phyloP scores from a whole-genome alignment of 805 yeast species.

The Diddensiella santjacobensis region DNA sequence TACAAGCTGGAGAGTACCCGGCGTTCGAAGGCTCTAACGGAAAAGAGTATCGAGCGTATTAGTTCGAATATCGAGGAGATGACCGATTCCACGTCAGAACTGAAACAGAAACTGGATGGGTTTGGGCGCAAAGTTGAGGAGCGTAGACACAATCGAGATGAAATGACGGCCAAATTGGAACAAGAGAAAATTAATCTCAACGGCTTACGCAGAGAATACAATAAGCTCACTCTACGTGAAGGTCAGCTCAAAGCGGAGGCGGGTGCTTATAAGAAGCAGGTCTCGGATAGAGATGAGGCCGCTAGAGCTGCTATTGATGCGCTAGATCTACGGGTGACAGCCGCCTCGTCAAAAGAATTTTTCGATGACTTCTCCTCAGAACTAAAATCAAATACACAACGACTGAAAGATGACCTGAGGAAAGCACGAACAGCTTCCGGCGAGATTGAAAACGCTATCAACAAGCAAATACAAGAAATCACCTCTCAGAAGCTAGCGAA shows the following conservation, averaged over 20 bases:
- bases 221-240: conserved; percentile 42
- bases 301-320: conserved; percentile 2
- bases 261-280: conserved; percentile 18
- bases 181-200: conserved; percentile 27
- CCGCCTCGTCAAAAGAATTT: conserved; percentile 2
- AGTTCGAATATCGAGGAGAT: conserved; percentile 43
- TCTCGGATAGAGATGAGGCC: conserved; percentile 16
- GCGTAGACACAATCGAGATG: conserved; percentile 2
- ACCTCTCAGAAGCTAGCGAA: conserved; percentile 25
- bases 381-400: background rate
- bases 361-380: background rate
- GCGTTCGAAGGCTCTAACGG: conserved; percentile 43
- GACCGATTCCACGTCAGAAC: conserved; percentile 41
- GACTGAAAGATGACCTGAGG: conserved; percentile 14
- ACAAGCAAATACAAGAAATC: conserved; percentile 24
- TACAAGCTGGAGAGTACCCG: conserved; percentile 57
- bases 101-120: conserved; percentile 40
- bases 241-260: conserved; percentile 53
- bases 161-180: conserved; percentile 7
- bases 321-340: background rate
- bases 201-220: conserved; percentile 34
- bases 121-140: conserved; percentile 36
- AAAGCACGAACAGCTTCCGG: conserved; percentile 22
- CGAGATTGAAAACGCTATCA: conserved; percentile 31
- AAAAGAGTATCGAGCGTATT: conserved; percentile 52